Percentiles rank a stretch among this genome's conserved stretches.
Conservation (phyloP, 2,329 filamentous ascomycete species). For the Fusarium sp. region DNA sequence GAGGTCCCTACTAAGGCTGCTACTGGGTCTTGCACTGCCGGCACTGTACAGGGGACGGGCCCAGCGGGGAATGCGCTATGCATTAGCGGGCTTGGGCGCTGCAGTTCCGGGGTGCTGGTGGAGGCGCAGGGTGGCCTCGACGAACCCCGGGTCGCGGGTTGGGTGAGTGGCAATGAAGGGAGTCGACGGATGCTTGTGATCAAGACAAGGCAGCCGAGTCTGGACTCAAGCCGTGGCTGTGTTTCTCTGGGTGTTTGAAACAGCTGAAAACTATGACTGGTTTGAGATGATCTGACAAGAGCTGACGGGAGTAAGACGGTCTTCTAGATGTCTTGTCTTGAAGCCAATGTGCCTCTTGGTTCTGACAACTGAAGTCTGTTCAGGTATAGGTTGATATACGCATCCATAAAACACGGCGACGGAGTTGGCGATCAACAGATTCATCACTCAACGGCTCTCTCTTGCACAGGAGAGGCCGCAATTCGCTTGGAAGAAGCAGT, state of each 20-base stretch:
- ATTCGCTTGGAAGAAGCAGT: not conserved
- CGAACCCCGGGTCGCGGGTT: slow-evolving; percentile 8
- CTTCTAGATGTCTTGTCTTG: slow-evolving; percentile 2
- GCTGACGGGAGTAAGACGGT: not conserved
- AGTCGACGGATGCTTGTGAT: slow-evolving; percentile 8
- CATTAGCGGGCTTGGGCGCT: slow-evolving; percentile 36
- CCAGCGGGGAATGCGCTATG: slow-evolving; percentile 38
- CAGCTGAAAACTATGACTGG: not conserved
- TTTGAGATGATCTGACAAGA: not conserved
- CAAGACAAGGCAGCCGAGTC: slow-evolving; percentile 18
- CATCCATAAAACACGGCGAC: not conserved
- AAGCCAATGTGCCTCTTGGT: slow-evolving; percentile 16
- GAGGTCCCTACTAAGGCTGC: slow-evolving; percentile 3
- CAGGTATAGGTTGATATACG: slow-evolving; percentile 31
- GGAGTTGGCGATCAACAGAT: slow-evolving; percentile 25
- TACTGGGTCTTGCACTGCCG: slow-evolving; percentile 23
- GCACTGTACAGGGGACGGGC: slow-evolving; percentile 36
- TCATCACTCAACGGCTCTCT: slow-evolving; percentile 6
- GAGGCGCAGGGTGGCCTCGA: slow-evolving; percentile 27
- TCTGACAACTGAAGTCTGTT: slow-evolving; percentile 2
- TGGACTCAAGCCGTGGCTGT: slow-evolving; percentile 35
- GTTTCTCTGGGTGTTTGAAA: not conserved
- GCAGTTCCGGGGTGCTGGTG: slow-evolving; percentile 16
- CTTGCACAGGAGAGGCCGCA: slow-evolving; percentile 20
- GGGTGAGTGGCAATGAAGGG: slow-evolving; percentile 15